These are phyloP conservation scores for Epichloe sp. DNA, from an alignment of 2,329 filamentous ascomycete species.

Conservation along the genomic window DNA sequence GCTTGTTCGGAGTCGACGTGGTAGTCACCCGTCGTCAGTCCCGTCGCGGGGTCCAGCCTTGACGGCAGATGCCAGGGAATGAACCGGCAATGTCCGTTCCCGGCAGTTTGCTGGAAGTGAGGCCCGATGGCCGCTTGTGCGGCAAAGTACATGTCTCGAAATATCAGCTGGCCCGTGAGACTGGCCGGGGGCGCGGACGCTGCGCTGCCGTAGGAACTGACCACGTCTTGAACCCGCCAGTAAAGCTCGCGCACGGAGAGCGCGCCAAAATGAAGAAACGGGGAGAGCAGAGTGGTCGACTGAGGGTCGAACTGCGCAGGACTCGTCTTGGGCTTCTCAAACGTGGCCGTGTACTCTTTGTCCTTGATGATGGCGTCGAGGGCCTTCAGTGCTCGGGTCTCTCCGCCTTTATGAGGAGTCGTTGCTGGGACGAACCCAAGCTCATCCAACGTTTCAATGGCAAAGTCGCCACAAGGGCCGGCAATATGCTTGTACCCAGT, in stretches of 20 bases:
- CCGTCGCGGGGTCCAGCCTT: constrained; percentile 31
- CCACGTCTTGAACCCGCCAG: constrained; percentile 53
- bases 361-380: constrained; percentile 48
- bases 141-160: constrained; percentile 75
- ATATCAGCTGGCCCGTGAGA: constrained; percentile 59
- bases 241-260: constrained; percentile 61
- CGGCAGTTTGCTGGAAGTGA: constrained; percentile 48
- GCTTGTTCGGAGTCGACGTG: constrained; percentile 49
- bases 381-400: constrained; percentile 45
- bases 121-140: constrained; percentile 57
- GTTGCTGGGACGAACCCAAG: constrained; percentile 53
- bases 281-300: constrained; percentile 59
- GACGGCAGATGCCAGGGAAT: constrained; percentile 67
- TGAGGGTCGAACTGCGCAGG: constrained; percentile 62
- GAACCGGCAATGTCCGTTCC: constrained; percentile 57
- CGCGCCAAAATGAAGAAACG: constrained; percentile 62
- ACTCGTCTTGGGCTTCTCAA: constrained; percentile 63
- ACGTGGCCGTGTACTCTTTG: constrained; percentile 56
- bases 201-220: constrained; percentile 40
- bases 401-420: constrained; percentile 58
- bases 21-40: constrained; percentile 44
- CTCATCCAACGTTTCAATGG: constrained; percentile 57
- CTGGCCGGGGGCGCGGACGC: constrained; percentile 57
- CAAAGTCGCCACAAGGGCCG: constrained; percentile 56
- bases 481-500: constrained; percentile 46